A percentile compares a stretch with the other conserved stretches of the same genome.
Evolutionary conservation across 495 filamentous ascomycete genomes (phyloP).

Genomic region (Articulospora tetracladia): DNA sequence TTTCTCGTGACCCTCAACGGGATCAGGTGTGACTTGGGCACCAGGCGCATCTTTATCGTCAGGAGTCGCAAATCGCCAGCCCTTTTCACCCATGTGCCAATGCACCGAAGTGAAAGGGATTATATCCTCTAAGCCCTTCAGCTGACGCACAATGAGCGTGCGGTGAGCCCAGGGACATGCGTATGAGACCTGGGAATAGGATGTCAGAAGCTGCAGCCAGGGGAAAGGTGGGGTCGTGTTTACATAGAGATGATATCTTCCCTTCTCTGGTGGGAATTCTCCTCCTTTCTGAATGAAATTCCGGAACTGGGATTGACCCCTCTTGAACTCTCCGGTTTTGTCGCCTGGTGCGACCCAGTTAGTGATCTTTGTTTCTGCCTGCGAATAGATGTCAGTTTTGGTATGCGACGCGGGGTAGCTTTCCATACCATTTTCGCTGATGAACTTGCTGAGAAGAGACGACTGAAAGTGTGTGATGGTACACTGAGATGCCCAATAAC

Average conservation of each 20-base stretch:
- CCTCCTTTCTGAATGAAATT: constrained; percentile 60
- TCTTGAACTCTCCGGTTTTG: constrained; percentile 86
- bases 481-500: background rate
- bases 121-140: constrained; percentile 75
- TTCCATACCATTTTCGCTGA: constrained; percentile 17
- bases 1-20: constrained; percentile 58
- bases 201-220: background rate
- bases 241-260: constrained; percentile 78
- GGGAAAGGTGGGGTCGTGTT: constrained; percentile 30
- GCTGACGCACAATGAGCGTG: constrained; percentile 66
- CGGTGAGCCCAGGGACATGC: constrained; percentile 86
- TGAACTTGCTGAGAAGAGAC: background rate
- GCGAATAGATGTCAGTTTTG: background rate
- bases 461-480: background rate
- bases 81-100: constrained; percentile 59
- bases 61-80: constrained; percentile 76
- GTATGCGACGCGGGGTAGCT: background rate
- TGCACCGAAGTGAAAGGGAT: constrained; percentile 68
- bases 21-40: constrained; percentile 49
- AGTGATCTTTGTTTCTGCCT: constrained; percentile 55
- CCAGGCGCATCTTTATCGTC: constrained; percentile 56
- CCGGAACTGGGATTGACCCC: constrained; percentile 66
- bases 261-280: constrained; percentile 67
- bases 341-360: constrained; percentile 76
- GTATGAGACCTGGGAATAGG: constrained; percentile 59